Evolutionary conservation across 768 basidiomycete species (phyloP), one percentile per base, ranked within the genome.

Genomic region (Leccinum variicolor): DNA sequence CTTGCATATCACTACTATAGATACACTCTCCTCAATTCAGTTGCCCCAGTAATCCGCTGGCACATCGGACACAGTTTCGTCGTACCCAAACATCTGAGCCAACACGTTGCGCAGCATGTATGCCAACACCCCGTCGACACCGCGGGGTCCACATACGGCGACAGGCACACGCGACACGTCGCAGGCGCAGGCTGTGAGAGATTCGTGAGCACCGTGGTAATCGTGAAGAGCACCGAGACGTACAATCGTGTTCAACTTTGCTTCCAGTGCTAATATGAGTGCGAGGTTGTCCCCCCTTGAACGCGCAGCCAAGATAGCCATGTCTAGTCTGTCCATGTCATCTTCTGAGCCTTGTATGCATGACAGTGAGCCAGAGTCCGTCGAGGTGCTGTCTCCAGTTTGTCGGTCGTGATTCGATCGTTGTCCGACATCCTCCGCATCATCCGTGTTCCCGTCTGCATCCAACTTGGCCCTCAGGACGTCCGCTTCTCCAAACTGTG

Each of bases 111-210:
- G 67, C 90, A 93, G 62, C 87, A 92, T 0, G 89, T 89, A 66
- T 93, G 90, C 91, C 91, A 93, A 69, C 90, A 93, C 7, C 90
- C 90, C 0, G 89, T 90, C 14, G 89, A 90, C 9, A 85, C 82
- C 0, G 90, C 90, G 0, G 90, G 87, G 59, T 92, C 91, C 0
- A 74, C 79, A 64, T 91, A 91, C 2, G 86, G 79, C 50, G 91
- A 90, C 15, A 93, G 72, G 64, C 90, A 93, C 54, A 93, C 89
- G 19, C 91, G 86, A 71, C 90, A 93, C 2, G 84, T 70, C 8
- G 52, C 52, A 23, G 61, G 54, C 6, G 54, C 49, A 53, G 67
- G 67, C 69, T 70, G 39, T 21, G 14, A 28, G 15, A 25, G 45
- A 51, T n/a, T 26, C 1, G 29, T 55, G 25, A 65, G 19, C 69